These are phyloP conservation scores for Rhexocercosporidium sp. DNA, from an alignment of 2,329 filamentous ascomycete species.

Conservation along the genomic window DNA sequence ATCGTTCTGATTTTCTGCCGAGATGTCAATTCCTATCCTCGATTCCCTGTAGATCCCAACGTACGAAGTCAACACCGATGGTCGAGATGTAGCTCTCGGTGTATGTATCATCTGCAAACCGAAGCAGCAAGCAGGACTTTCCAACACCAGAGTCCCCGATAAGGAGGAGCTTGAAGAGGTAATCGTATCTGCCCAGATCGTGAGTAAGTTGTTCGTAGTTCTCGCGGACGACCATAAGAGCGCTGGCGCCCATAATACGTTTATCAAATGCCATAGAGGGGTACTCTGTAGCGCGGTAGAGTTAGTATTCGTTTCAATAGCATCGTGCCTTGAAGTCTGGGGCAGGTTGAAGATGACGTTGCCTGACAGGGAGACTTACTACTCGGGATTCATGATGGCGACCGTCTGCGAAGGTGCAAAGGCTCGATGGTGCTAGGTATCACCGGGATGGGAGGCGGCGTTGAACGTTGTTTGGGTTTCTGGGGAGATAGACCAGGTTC, in stretches of 20 bases:
- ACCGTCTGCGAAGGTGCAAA: constrained; percentile 15
- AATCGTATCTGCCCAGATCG: constrained; percentile 83
- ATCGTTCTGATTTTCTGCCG: constrained; percentile 98
- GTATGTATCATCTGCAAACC: constrained; percentile 99
- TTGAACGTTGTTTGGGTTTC: constrained; percentile 21
- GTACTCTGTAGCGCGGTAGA: constrained; percentile 31
- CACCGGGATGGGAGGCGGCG: constrained; percentile 26
- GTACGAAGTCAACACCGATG: constrained; percentile 98
- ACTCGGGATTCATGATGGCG: constrained; percentile 87
- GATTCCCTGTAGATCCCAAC: constrained; percentile 41
- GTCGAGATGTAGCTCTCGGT: constrained; percentile 99
- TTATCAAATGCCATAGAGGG: constrained; percentile 21
- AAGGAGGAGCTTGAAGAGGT: constrained; percentile 99
- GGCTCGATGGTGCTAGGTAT: constrained; percentile 15
- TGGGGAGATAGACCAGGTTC: constrained; percentile 21
- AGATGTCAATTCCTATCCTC: constrained; percentile 40
- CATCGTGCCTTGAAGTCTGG: constrained; percentile 29
- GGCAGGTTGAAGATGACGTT: constrained; percentile 30
- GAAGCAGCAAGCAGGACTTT: constrained; percentile 98
- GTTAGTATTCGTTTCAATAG: constrained; percentile 30
- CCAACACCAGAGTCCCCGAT: constrained; percentile 99
- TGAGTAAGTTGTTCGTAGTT: constrained; percentile 32
- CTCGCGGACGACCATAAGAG: constrained; percentile 15
- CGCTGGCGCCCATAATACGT: constrained; percentile 18
- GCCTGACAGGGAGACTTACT: constrained; percentile 60